phyloP scores from a whole-genome alignment of 495 filamentous ascomycete genomes.

The Xylaria castorea region DNA sequence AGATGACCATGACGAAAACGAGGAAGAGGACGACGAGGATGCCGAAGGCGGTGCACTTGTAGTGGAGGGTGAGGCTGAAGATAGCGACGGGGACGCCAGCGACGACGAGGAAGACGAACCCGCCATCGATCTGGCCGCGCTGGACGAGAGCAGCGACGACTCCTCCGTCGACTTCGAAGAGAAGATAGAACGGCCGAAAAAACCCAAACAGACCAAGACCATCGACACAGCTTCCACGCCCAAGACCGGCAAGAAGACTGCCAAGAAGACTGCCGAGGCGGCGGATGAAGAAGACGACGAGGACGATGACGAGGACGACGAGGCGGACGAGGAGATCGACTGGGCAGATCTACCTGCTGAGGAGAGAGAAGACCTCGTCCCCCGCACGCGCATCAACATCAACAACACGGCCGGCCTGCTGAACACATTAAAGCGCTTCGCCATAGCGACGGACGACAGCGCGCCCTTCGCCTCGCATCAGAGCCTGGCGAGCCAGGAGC shows the following conservation, averaged over 20 bases:
- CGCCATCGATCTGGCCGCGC: constrained; percentile 22
- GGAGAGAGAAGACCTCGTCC: constrained; percentile 67
- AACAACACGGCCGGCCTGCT: constrained; percentile 92
- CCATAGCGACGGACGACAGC: constrained; percentile 61
- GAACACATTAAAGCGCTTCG: constrained; percentile 77
- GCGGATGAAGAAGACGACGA: constrained; percentile 48
- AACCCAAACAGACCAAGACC: constrained; percentile 50
- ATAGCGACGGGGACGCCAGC: constrained; percentile 21
- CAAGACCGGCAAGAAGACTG: constrained; percentile 22
- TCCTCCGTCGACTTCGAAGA: constrained; percentile 47
- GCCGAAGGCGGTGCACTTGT: constrained; percentile 27
- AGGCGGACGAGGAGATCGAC: constrained; percentile 64
- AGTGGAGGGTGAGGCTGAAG: constrained; percentile 29
- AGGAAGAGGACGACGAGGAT: constrained; percentile 42
- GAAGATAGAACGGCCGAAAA: constrained; percentile 43
- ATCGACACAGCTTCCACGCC: constrained; percentile 1
- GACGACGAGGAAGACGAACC: constrained; percentile 24
- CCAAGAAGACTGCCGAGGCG: constrained; percentile 28
- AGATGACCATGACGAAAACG: constrained; percentile 50
- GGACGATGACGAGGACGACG: constrained; percentile 59
- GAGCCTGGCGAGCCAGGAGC: constrained; percentile 55
- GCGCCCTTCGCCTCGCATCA: constrained; percentile 63
- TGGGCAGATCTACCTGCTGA: constrained; percentile 22
- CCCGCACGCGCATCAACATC: constrained; percentile 92
- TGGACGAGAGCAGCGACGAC: constrained; percentile 38